Conservation (phyloP, 352 stramenopile genomes). For the Pilasporangium apinafurcum region DNA sequence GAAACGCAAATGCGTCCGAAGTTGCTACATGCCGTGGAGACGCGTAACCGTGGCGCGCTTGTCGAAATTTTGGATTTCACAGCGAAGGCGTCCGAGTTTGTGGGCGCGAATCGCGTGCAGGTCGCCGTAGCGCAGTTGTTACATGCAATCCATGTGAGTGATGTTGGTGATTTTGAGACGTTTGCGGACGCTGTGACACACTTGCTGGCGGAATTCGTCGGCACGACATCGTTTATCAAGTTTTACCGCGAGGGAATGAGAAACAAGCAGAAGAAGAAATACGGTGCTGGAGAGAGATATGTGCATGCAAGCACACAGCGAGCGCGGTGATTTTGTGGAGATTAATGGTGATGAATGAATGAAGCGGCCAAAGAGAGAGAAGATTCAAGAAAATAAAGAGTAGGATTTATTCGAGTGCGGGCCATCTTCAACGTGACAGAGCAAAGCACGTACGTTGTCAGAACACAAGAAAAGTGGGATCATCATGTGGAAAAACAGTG, state of each 20-base stretch:
- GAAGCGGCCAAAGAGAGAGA: no score
- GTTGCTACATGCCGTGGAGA: constrained; percentile 23
- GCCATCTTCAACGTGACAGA: no score
- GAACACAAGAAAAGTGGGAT: no score
- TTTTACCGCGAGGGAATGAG: constrained; percentile 24
- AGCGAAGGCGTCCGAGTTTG: constrained; percentile 61
- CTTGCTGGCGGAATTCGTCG: constrained; percentile 22
- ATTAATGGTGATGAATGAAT: no score
- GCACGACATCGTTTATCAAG: constrained; percentile 23
- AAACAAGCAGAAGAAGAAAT: constrained; percentile 15
- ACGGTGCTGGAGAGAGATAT: no score
- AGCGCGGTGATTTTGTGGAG: no score
- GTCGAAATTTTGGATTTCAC: constrained; percentile 66
- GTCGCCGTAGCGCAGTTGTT: constrained; percentile 54
- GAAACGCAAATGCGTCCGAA: constrained; percentile 42
- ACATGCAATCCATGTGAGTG: constrained; percentile 41
- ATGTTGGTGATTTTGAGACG: constrained; percentile 33
- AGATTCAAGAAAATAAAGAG: no score
- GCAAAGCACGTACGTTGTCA: no score
- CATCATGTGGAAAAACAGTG: no score
- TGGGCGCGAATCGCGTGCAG: constrained; percentile 57
- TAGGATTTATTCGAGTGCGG: no score
- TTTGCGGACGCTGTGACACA: constrained; percentile 11
- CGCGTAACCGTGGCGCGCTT: constrained; percentile 33
- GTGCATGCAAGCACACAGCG: no score